These are phyloP conservation scores for Vaccinium myrtillus DNA, from an alignment of 148 eudicot species.

Conservation along the genomic window DNA sequence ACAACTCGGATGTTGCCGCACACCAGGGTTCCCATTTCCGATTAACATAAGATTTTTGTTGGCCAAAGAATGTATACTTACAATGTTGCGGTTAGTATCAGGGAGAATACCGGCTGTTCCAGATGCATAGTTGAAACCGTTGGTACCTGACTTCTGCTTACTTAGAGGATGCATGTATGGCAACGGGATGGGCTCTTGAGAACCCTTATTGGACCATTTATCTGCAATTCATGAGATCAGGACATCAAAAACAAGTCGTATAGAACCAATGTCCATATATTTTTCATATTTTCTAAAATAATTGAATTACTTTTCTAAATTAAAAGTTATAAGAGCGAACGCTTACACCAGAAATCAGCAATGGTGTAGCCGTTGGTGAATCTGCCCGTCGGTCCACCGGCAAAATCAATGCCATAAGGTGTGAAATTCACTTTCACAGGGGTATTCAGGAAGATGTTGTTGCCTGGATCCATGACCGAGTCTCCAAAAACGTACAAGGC, in stretches of 20 bases:
- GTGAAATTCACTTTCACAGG: constrained; percentile 1
- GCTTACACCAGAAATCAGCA: constrained; percentile 21
- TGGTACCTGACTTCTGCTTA: neutral
- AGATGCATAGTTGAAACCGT: constrained; percentile 21
- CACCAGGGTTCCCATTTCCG: neutral
- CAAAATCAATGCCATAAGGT: constrained; percentile 18
- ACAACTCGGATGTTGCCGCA: too few relatives aligned
- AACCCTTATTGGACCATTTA: neutral
- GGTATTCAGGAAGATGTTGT: constrained; percentile 11
- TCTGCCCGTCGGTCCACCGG: constrained; percentile 5
- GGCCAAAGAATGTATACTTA: neutral
- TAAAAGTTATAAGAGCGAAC: too few relatives aligned
- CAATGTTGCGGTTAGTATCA: neutral
- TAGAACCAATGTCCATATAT: neutral
- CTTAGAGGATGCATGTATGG: constrained; percentile 13
- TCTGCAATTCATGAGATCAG: neutral
- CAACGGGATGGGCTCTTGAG: neutral
- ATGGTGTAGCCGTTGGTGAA: constrained; percentile 18
- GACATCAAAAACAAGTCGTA: neutral
- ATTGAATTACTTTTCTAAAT: neutral
- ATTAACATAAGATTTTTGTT: neutral
- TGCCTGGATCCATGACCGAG: constrained; percentile 22
- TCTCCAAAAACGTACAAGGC: constrained; percentile 20
- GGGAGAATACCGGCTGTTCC: constrained; percentile 15
- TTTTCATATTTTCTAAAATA: neutral